These are phyloP conservation scores for Neurospora crassa DNA, from an alignment of 2,329 filamentous ascomycete species.

Conservation along the genomic window DNA sequence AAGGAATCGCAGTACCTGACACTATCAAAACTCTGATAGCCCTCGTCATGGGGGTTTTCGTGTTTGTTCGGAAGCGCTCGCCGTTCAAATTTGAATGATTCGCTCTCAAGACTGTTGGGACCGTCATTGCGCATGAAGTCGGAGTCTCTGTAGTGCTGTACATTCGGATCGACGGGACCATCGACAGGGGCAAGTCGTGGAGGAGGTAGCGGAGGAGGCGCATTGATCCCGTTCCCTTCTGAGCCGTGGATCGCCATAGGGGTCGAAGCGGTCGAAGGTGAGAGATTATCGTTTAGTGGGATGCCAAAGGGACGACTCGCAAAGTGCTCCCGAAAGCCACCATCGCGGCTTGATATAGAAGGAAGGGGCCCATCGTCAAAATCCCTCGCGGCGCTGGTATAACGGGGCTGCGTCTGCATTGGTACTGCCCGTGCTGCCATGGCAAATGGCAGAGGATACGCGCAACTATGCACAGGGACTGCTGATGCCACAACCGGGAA, in stretches of 20 bases:
- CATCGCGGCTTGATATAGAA: conserved; percentile 17
- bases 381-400: conserved; percentile 12
- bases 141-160: conserved; percentile 12
- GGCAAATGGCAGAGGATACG: conserved; percentile 1
- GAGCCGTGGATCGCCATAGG: conserved; percentile 35
- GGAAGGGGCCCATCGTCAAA: conserved; percentile 14
- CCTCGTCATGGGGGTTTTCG: conserved; percentile 16
- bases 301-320: conserved; percentile 6
- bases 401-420: conserved; percentile 15
- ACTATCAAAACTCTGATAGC: conserved; percentile 19
- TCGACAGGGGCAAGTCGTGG: conserved; percentile 28
- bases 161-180: conserved; percentile 23
- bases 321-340: conserved; percentile 11
- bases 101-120: conserved; percentile 23
- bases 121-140: conserved; percentile 19
- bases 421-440: conserved; percentile 16
- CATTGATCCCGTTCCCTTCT: conserved; percentile 21
- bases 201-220: conserved; percentile 38
- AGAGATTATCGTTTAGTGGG: conserved; percentile 14
- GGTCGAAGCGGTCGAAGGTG: conserved; percentile 16
- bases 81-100: conserved; percentile 28
- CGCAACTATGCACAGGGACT: neutral
- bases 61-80: conserved; percentile 7
- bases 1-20: conserved; percentile 12
- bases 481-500: neutral